Evolutionary conservation across 306 rosid species (phyloP), one percentile per base, ranked within the genome.

Genomic region (Coriaria nepalensis): DNA sequence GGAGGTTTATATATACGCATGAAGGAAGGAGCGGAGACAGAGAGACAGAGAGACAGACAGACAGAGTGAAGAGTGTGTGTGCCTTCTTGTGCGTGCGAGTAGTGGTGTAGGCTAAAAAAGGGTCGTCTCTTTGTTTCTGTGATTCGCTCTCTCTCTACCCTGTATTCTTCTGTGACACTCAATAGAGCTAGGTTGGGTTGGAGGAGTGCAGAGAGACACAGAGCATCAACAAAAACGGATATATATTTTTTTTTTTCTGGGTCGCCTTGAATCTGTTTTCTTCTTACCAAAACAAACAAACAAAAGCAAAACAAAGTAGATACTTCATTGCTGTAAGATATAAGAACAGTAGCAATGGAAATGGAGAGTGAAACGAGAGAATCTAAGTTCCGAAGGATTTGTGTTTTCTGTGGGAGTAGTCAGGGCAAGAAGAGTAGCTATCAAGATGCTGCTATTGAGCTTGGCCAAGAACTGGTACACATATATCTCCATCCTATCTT

Each of bases 391-490:
- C 67, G 73, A 59, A 90, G 95, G 62, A 82, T 90, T 67, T 90
- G 97, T 78, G 95, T 90, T 7, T 90, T 90, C 60, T 90, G 97
- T 77, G 97, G 97, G 6, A 90, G 97, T 72, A 90, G 97, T 70
- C 97, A 78, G 49, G 97, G 97, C 56, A 90, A 82, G 72, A 90
- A 90, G 69, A 79, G 64, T 53, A 85, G 81, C 68, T 90, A 90
- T 51, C 98, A 82, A 47, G 94, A 82, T 53, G 92, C 96, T 64
- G 98, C 98, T 69, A 82, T 82, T 75, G 78, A 82, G 42, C 98
- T 90, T 57, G 98, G 98, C 74, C 79, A 85, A 35, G 95, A 90
- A 70, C 78, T 90, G 98, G 98, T 90, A 90, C 40, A 52, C 11
- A 8, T 36, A 9, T 1, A 20, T 20, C 29, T 20, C 3, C 29